These are phyloP conservation scores for Zygoascus tannicola DNA, from an alignment of 805 yeast genomes.

Conservation along the genomic window DNA sequence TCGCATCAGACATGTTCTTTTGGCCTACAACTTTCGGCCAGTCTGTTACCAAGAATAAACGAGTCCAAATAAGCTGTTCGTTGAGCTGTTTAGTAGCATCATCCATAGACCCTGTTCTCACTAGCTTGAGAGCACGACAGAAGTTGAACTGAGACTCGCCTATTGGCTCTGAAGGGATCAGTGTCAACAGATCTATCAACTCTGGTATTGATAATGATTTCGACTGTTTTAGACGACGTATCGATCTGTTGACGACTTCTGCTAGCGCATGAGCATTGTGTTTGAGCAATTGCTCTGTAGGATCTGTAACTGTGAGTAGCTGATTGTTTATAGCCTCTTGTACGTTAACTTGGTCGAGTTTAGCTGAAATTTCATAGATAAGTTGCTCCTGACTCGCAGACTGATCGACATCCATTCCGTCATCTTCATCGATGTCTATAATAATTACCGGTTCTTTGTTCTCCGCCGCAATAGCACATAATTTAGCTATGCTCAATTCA, in stretches of 20 bases:
- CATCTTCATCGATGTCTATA: conserved; percentile 2
- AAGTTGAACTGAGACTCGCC: conserved; percentile 25
- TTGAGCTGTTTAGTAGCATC: conserved; percentile 24
- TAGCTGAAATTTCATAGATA: conserved; percentile 41
- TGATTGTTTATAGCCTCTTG: conserved; percentile 31
- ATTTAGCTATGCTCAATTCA: conserved; percentile 62
- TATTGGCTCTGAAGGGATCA: conserved; percentile 25
- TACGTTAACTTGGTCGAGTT: conserved; percentile 39
- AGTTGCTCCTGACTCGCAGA: conserved; percentile 15
- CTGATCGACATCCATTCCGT: conserved; percentile 2
- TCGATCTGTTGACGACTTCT: conserved; percentile 22
- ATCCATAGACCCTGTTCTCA: conserved; percentile 30
- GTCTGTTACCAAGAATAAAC: conserved; percentile 43
- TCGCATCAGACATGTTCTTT: conserved; percentile 35
- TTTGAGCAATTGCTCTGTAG: background rate
- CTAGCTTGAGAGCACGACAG: conserved; percentile 42
- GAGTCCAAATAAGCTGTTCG: conserved; percentile 45
- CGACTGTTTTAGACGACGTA: conserved; percentile 29
- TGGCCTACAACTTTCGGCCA: conserved; percentile 37
- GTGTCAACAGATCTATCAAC: conserved; percentile 44
- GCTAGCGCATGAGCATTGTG: conserved; percentile 19
- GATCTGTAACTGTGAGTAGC: background rate
- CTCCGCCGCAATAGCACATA: conserved; percentile 43
- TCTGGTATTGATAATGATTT: conserved; percentile 36
- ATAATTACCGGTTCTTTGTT: background rate